Evolutionary conservation across 2,329 filamentous ascomycete genomes (phyloP).

Genomic region (Juglanconis sp.): DNA sequence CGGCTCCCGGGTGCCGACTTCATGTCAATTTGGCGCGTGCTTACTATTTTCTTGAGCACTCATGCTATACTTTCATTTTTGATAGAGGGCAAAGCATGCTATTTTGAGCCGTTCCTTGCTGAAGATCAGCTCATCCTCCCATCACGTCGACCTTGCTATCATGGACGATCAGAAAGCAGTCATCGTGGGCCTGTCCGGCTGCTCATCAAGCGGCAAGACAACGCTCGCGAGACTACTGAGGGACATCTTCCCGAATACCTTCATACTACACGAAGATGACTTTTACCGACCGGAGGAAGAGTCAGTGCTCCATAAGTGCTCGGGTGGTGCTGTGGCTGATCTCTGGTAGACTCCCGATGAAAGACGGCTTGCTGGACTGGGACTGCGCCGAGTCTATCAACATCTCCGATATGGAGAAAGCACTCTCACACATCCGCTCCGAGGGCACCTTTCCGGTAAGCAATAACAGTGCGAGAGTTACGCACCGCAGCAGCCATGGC

Average conservation of each 20-base stretch:
- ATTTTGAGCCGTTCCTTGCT: neutral
- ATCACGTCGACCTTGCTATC: neutral
- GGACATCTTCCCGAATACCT: constrained; percentile 72
- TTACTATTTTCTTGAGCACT: neutral
- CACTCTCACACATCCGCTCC: constrained; percentile 67
- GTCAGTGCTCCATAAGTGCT: constrained; percentile 37
- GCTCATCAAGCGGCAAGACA: constrained; percentile 92
- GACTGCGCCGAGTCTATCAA: constrained; percentile 81
- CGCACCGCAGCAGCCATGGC: constrained; percentile 28
- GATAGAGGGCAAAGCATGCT: neutral
- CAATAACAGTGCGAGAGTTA: constrained; percentile 29
- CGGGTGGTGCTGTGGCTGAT: neutral
- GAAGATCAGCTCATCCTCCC: too few species aligned
- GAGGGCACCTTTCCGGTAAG: constrained; percentile 64
- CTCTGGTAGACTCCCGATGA: constrained; percentile 48
- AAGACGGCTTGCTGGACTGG: constrained; percentile 75
- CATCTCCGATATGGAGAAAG: constrained; percentile 62
- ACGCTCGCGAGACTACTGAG: constrained; percentile 83
- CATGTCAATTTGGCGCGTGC: neutral
- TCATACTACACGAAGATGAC: constrained; percentile 92
- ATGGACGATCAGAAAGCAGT: constrained; percentile 48
- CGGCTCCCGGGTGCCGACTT: neutral
- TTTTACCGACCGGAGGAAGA: constrained; percentile 82
- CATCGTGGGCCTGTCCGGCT: constrained; percentile 80
- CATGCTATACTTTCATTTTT: neutral